Conservation (phyloP, 768 basidiomycete species). For the Russula ochroleuca region DNA sequence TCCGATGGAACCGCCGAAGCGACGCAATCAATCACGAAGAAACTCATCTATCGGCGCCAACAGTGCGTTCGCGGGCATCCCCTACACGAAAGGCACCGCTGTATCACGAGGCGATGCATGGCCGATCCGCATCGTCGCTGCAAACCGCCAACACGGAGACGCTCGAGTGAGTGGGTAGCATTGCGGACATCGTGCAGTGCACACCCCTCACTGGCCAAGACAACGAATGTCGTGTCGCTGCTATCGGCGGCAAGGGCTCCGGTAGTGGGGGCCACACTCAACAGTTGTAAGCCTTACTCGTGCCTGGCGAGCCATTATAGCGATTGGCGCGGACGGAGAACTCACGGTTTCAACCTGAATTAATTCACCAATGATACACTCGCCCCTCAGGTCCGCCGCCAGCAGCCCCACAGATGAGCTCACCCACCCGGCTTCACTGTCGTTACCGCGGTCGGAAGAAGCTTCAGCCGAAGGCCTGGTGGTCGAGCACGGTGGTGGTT, state of each 20-base stretch:
- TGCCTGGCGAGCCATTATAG: constrained; percentile 18
- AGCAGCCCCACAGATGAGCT: not conserved
- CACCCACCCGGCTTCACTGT: not conserved
- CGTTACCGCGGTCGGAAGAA: not conserved
- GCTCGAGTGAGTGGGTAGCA: constrained; percentile 60
- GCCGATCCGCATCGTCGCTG: constrained; percentile 40
- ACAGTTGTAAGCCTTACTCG: not conserved
- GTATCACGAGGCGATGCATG: constrained; percentile 32
- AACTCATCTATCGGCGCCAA: constrained; percentile 8
- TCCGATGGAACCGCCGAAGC: constrained; percentile 20
- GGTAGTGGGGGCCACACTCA: not conserved
- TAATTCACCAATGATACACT: not conserved
- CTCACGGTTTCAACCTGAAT: not conserved
- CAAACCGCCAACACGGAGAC: constrained; percentile 67
- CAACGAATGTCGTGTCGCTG: constrained; percentile 13
- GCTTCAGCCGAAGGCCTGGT: not conserved
- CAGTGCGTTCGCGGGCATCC: constrained; percentile 9
- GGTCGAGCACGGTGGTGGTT: not conserved
- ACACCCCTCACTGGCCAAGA: not conserved
- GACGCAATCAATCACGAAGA: constrained; percentile 4
- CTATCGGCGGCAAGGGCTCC: not conserved
- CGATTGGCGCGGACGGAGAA: constrained; percentile 7
- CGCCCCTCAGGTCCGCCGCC: not conserved
- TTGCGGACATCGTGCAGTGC: constrained; percentile 65
- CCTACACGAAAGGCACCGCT: constrained; percentile 24